Base-by-base conservation (phyloP, 23 red algal genomes). In the Gracilaria domingensis region DNA sequence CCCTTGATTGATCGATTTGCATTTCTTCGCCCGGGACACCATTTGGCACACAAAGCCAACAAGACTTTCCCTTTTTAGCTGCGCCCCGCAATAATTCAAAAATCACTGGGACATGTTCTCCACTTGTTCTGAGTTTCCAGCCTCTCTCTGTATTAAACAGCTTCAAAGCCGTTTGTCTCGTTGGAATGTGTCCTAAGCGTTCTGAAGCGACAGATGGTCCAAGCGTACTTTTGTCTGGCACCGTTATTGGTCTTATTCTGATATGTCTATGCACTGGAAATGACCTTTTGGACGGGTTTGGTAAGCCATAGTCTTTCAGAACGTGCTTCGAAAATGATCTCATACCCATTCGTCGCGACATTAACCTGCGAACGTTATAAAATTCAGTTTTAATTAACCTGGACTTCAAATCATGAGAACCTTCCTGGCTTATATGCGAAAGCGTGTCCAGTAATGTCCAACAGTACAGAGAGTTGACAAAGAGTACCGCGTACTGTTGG, bases 401-500 rank as follows among this genome's bases (percentile, higher is more conserved):
- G 7, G 0, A 18, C 8, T 26, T 26, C 4, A 62, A 30, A 62
- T 0, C 5, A 5, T 2, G 1, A 29, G 59, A 8, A 62, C 2
- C 29, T 29, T 62, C 3, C 2, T 30, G 2, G 3, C 59, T 30
- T 30, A 62, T 4, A 29, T 62, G 23, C 2, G 26, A 28, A 25
- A 29, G n/a, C n/a, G n/a, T n/a, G n/a, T n/a, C n/a, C n/a, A 11
- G 7, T 11, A 62, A 30, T 0, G 2, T 26, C 3, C 3, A 29
- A 11, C 59, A 62, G 32, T 75, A 81, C 23, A 81, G 34, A 38
- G 53, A 50, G 40, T 53, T 81, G 0, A 56, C 50, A 2, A 81
- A 8, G 4, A 48, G 54, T 23, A 81, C 78, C 2, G 53, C 6
- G 1, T 30, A 55, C 33, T 81, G 78, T 0, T 11, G 48, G 30